Conservation (phyloP, 2,329 filamentous ascomycete genomes). For the Paracoccidioides brasiliensis region DNA sequence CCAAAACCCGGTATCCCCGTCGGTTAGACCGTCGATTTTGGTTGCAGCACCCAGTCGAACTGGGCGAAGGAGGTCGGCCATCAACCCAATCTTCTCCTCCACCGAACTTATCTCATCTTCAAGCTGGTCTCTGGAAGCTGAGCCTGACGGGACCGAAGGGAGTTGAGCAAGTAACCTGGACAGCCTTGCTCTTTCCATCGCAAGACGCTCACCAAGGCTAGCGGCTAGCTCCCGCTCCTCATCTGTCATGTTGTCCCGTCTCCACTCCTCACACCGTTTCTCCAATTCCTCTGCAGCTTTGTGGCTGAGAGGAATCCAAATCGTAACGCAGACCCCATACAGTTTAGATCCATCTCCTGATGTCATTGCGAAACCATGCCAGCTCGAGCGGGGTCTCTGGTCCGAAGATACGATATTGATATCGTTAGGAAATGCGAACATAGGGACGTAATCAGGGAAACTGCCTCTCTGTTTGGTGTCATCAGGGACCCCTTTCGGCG, state of each 20-base stretch:
- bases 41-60: conserved; percentile 88
- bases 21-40: conserved; percentile 92
- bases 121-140: conserved; percentile 63
- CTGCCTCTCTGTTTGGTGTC: conserved; percentile 66
- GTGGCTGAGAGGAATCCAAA: conserved; percentile 80
- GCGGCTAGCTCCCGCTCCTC: conserved; percentile 90
- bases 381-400: conserved; percentile 85
- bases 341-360: conserved; percentile 81
- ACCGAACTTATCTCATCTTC: conserved; percentile 92
- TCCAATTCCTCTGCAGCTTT: conserved; percentile 66
- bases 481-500: conserved; percentile 66
- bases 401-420: conserved; percentile 94
- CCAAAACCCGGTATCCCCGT: conserved; percentile 93
- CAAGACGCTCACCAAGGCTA: conserved; percentile 78
- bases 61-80: conserved; percentile 89
- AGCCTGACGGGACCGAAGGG: conserved; percentile 67
- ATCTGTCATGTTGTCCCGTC: conserved; percentile 89
- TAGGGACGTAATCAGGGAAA: conserved; percentile 95
- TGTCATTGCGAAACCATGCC: conserved; percentile 99
- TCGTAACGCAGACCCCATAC: conserved; percentile 78
- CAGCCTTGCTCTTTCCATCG: conserved; percentile 74
- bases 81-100: conserved; percentile 91
- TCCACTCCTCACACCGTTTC: conserved; percentile 70
- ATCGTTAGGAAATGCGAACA: conserved; percentile 98
- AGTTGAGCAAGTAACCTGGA: conserved; percentile 77